Percentiles rank a stretch among this genome's conserved stretches.
phyloP scores from a whole-genome alignment of 176 grass and related monocot species.

The Rhynchospora tenuis region DNA sequence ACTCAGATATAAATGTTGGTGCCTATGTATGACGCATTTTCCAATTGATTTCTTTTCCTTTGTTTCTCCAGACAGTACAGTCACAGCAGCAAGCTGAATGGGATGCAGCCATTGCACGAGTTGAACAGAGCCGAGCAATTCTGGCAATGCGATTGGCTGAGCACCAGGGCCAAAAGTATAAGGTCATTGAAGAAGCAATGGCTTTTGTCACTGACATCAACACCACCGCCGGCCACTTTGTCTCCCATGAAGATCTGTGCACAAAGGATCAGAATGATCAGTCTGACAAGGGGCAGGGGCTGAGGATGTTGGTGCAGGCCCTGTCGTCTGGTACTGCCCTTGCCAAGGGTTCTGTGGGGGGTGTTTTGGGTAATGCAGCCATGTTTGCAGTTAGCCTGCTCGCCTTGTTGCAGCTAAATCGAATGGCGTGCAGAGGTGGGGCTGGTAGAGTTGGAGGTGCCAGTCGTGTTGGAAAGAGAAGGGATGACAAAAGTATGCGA shows the following conservation, averaged over 20 bases:
- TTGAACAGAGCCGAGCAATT: slow-evolving; percentile 71
- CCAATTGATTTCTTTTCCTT: background rate
- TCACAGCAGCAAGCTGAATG: slow-evolving; percentile 67
- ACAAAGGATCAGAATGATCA: slow-evolving; percentile 29
- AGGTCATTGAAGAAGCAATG: slow-evolving; percentile 70
- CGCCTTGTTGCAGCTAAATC: slow-evolving; percentile 67
- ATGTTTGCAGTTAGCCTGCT: slow-evolving; percentile 80
- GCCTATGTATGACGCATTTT: background rate
- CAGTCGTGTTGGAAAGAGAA: slow-evolving; percentile 30
- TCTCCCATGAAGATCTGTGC: slow-evolving; percentile 44
- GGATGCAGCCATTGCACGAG: slow-evolving; percentile 70
- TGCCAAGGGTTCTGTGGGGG: slow-evolving; percentile 50
- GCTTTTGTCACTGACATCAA: slow-evolving; percentile 65
- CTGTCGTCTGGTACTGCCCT: slow-evolving; percentile 48
- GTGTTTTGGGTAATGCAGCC: slow-evolving; percentile 53
- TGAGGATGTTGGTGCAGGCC: slow-evolving; percentile 41
- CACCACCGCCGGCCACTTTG: slow-evolving; percentile 34
- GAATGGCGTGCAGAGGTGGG: slow-evolving; percentile 39
- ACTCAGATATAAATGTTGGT: background rate
- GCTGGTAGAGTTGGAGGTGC: background rate
- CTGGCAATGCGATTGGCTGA: slow-evolving; percentile 70
- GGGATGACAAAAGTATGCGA: slow-evolving; percentile 35
- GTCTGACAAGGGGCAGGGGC: slow-evolving; percentile 27
- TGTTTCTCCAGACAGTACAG: slow-evolving; percentile 61
- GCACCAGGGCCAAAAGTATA: slow-evolving; percentile 65